Percentiles rank a stretch among this genome's conserved stretches.
phyloP scores from a whole-genome alignment of 2,329 filamentous ascomycete genomes.

The Cadophora sp. region DNA sequence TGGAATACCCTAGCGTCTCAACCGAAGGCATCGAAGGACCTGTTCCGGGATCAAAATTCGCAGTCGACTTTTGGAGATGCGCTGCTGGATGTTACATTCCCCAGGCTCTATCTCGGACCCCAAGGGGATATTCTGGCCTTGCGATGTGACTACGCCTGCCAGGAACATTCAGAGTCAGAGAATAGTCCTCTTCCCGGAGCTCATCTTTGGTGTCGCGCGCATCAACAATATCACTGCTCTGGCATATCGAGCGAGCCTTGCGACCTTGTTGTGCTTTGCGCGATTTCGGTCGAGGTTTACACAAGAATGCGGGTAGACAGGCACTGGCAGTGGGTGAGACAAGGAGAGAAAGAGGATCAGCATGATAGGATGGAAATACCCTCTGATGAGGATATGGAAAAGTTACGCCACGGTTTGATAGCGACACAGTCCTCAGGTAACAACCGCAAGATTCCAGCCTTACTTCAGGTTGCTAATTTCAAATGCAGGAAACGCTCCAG shows the following conservation, averaged over 20 bases:
- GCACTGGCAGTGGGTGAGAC: background rate
- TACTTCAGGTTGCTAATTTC: background rate
- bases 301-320: background rate
- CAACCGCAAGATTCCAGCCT: background rate
- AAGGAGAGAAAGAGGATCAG: background rate
- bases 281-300: background rate
- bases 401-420: background rate
- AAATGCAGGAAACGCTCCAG: background rate
- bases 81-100: background rate
- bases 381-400: background rate
- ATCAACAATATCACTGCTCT: background rate
- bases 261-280: background rate
- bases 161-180: background rate
- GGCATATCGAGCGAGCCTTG: background rate
- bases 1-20: background rate
- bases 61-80: background rate
- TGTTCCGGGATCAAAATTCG: background rate
- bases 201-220: background rate
- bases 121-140: background rate
- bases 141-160: background rate
- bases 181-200: background rate
- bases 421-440: background rate
- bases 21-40: too few species aligned
- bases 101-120: background rate
- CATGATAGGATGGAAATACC: background rate